These are phyloP conservation scores for Neopestalotiopsis sp. DNA, from an alignment of 2,329 filamentous ascomycete genomes.

Conservation along the genomic window DNA sequence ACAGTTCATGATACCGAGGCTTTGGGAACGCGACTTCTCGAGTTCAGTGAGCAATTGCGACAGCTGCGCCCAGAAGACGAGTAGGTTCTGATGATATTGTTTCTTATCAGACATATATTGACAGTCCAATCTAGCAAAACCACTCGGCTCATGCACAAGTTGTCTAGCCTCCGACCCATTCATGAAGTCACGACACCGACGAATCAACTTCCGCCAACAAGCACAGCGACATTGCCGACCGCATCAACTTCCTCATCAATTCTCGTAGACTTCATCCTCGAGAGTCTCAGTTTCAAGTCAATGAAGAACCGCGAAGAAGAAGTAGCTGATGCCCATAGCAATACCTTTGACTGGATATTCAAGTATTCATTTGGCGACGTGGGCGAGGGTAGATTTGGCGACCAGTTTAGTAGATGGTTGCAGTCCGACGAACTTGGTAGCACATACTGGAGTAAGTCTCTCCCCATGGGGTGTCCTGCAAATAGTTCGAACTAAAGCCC, in stretches of 20 bases:
- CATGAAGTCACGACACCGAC: background rate
- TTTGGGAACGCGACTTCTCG: background rate
- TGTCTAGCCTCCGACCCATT: background rate
- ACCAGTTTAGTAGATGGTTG: slow-evolving; percentile 36
- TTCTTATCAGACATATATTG: background rate
- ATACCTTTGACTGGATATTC: slow-evolving; percentile 46
- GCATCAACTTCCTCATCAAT: background rate
- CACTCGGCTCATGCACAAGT: background rate
- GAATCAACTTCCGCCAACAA: background rate
- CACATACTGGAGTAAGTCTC: slow-evolving; percentile 37
- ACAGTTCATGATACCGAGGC: background rate
- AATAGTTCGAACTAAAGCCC: no score
- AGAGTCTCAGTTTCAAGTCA: slow-evolving; percentile 22
- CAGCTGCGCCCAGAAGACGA: background rate
- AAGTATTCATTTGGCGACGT: slow-evolving; percentile 16
- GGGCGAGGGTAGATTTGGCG: slow-evolving; percentile 16
- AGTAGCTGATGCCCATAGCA: slow-evolving; percentile 19
- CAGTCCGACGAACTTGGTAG: slow-evolving; percentile 23
- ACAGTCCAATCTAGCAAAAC: background rate
- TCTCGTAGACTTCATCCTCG: slow-evolving; percentile 20
- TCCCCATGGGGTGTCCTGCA: no score
- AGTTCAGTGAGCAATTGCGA: background rate
- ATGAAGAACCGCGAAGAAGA: slow-evolving; percentile 21
- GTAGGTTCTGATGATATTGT: background rate
- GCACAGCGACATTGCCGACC: background rate